These are phyloP conservation scores for Leishmania major DNA, from an alignment of 208 protist genomes.

Conservation along the genomic window DNA sequence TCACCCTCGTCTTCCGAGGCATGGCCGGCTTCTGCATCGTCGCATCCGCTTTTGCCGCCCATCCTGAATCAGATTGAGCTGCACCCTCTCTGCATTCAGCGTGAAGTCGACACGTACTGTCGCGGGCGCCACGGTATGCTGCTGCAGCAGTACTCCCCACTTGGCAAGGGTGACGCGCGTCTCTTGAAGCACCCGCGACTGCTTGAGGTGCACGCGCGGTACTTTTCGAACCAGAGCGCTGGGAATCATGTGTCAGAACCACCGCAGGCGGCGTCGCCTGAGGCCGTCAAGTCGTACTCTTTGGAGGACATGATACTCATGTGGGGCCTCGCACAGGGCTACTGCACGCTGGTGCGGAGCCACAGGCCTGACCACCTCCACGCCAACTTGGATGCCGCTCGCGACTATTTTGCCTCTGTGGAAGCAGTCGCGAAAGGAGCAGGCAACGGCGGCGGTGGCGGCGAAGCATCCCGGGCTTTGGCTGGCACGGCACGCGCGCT, in stretches of 20 bases:
- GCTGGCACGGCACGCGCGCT: conserved; percentile 12
- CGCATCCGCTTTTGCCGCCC: conserved; percentile 13
- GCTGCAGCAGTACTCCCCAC: conserved; percentile 85
- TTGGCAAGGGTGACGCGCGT: conserved; percentile 51
- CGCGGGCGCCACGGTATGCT: conserved; percentile 46
- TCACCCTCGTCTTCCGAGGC: neutral
- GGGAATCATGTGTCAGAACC: neutral
- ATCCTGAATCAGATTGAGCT: conserved; percentile 88
- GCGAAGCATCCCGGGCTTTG: neutral
- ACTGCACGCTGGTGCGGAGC: conserved; percentile 68
- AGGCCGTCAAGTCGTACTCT: conserved; percentile 21
- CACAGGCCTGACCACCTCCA: conserved; percentile 42
- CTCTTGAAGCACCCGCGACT: conserved; percentile 61
- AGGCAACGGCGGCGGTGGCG: neutral
- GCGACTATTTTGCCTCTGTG: conserved; percentile 45
- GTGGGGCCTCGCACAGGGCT: conserved; percentile 79
- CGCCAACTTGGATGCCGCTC: conserved; percentile 42
- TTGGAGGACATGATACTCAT: conserved; percentile 64
- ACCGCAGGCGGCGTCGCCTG: neutral
- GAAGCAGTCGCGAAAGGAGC: neutral
- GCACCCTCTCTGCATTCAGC: conserved; percentile 81
- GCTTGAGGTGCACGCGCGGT: conserved; percentile 32
- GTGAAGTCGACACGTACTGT: conserved; percentile 61
- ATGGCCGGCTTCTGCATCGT: neutral
- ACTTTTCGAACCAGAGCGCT: conserved; percentile 29